phyloP scores from a whole-genome alignment of 179 eudicot genomes.

The Amaranthus tricolor region DNA sequence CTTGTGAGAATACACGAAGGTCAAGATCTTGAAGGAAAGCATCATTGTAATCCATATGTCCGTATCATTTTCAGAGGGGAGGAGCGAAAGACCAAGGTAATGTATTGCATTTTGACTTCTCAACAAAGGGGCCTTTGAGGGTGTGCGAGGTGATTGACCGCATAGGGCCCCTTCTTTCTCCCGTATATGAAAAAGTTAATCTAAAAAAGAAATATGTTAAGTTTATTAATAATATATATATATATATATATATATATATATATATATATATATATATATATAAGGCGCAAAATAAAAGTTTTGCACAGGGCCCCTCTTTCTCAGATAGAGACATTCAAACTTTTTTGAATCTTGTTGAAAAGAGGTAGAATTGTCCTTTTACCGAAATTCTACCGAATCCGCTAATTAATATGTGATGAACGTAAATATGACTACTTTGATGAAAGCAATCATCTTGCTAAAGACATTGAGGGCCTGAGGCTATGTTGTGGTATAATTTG shows the following conservation, averaged over 20 bases:
- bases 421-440: not conserved
- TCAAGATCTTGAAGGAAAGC: slow-evolving; percentile 80
- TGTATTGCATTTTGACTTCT: not conserved
- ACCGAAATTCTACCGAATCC: not conserved
- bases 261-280: no score
- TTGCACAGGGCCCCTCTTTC: no score
- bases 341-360: not conserved
- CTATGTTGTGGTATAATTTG: not conserved
- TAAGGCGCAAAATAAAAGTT: no score
- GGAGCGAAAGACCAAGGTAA: slow-evolving; percentile 72
- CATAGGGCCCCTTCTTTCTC: no score
- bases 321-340: not conserved
- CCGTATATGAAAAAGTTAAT: no score
- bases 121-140: no score
- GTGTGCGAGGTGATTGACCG: no score
- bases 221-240: no score
- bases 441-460: not conserved
- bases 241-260: no score
- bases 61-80: slow-evolving; percentile 68
- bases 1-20: slow-evolving; percentile 63
- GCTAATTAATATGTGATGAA: not conserved
- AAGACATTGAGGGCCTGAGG: not conserved
- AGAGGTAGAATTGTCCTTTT: not conserved
- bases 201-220: no score
- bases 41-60: slow-evolving; percentile 78